Evolutionary conservation across 163 green algal genomes (phyloP).

Genomic region (Volvox carteri): DNA sequence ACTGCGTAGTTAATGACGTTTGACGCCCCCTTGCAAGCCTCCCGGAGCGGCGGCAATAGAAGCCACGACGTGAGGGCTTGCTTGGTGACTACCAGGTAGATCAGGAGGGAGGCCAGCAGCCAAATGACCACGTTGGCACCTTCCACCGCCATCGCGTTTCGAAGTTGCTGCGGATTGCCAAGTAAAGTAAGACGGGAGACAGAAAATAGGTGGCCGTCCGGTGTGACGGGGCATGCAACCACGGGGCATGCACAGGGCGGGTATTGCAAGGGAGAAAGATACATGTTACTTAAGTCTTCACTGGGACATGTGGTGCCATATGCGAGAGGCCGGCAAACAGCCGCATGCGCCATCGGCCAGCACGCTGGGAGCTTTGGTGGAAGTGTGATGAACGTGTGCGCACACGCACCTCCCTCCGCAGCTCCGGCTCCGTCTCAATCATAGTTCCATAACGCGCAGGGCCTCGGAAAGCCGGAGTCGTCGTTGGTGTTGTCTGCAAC

Average conservation of each 20-base stretch:
- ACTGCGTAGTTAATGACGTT: constrained; percentile 11
- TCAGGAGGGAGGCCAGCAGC: neutral
- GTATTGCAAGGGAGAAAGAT: too few species aligned
- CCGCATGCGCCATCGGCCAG: too few species aligned
- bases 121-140: neutral
- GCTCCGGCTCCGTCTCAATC: neutral
- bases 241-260: too few species aligned
- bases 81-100: neutral
- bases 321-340: too few species aligned
- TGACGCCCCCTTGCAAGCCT: neutral
- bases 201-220: too few species aligned
- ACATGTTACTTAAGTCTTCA: too few species aligned
- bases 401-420: neutral
- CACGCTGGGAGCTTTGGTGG: too few species aligned
- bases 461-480: neutral
- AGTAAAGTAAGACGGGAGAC: too few species aligned
- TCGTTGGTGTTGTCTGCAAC: neutral
- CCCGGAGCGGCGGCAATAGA: neutral
- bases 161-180: neutral
- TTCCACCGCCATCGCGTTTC: neutral
- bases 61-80: neutral
- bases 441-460: too few species aligned
- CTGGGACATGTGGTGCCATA: too few species aligned
- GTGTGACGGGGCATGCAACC: too few species aligned
- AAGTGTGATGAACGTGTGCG: too few species aligned